Base-by-base conservation (phyloP, 257 asterid genomes). In the Plantago major region DNA sequence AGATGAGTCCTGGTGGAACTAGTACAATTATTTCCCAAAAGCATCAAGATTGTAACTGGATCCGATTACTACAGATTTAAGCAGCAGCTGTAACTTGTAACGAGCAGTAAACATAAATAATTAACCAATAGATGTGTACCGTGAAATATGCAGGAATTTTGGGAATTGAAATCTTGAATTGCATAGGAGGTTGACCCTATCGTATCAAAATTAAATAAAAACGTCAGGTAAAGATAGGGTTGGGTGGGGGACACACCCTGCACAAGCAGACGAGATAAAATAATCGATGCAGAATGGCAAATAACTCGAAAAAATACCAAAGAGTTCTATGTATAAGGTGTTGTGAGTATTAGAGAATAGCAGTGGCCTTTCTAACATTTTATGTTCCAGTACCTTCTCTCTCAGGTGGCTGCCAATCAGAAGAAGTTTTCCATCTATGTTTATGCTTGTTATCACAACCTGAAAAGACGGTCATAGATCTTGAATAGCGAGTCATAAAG, bases 71-170 rank as follows among this genome's bases (percentile, higher is more conserved):
- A n/a, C n/a, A n/a, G n/a, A n/a, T n/a, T n/a, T 30, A 30, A 5
- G 5, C 3, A 30, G 37, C 37, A 30, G 37, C 5, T 30, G 3
- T 30, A 30, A 30, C 4, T 30, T 5, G 37, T 30, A 30, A 30
- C 5, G 5, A 30, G 37, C 37, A 30, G 37, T 30, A 30, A 30
- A 30, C 5, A 30, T 30, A 30, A 30, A 30, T 30, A 30, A 30
- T 49, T 19, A 17, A 22, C 17, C 2, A 11, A 62, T 9, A 3
- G 18, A 3, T 61, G 43, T 84, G 68, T 84, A 93, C 99, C 76
- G 99, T 89, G 71, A 93, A 93, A 81, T 93, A 93, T 60, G 95
- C 97, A 70, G 99, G 99, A 78, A 93, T 93, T 72, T 84, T 93
- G 53, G 96, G 90, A 69, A 93, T 87, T 57, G 75, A 57, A 71